These are phyloP conservation scores for Acrodontium crateriforme DNA, from an alignment of 2,329 filamentous ascomycete species.

Conservation along the genomic window DNA sequence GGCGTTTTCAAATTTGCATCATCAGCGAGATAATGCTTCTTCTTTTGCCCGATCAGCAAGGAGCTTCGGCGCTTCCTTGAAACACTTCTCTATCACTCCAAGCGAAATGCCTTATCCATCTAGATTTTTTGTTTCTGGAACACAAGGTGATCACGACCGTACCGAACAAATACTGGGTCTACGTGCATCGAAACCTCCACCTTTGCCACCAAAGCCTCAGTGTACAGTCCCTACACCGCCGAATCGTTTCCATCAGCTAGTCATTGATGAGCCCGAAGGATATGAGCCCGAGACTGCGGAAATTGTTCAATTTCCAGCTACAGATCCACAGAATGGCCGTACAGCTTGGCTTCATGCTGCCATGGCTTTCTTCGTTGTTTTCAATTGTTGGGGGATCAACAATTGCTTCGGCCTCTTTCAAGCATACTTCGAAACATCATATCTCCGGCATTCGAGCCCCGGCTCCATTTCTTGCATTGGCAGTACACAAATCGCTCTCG, in stretches of 20 bases:
- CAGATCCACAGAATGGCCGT: constrained; percentile 12
- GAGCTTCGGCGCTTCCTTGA: not conserved
- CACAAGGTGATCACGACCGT: constrained; percentile 1
- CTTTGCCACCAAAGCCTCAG: constrained; percentile 3
- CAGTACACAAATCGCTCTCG: constrained; percentile 22
- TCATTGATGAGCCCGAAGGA: not conserved
- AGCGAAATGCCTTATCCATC: constrained; percentile 8
- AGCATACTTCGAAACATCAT: constrained; percentile 17
- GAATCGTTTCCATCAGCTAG: not conserved
- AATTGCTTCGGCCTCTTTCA: constrained; percentile 22
- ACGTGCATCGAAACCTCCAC: constrained; percentile 1
- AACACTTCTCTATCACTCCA: constrained; percentile 5
- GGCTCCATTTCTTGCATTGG: constrained; percentile 24
- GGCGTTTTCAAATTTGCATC: too few relatives aligned
- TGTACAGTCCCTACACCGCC: not conserved
- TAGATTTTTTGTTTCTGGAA: not conserved
- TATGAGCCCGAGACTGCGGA: too few relatives aligned
- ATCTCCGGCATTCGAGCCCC: constrained; percentile 7
- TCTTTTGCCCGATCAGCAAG: too few relatives aligned
- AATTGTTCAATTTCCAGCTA: not conserved
- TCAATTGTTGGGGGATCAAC: constrained; percentile 19
- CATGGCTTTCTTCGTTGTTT: constrained; percentile 12
- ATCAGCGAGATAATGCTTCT: too few relatives aligned
- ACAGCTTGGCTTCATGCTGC: constrained; percentile 14
- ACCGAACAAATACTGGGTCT: constrained; percentile 6